Base-by-base conservation (phyloP, 768 basidiomycete genomes). In the Rhodotorula taiwanensis region DNA sequence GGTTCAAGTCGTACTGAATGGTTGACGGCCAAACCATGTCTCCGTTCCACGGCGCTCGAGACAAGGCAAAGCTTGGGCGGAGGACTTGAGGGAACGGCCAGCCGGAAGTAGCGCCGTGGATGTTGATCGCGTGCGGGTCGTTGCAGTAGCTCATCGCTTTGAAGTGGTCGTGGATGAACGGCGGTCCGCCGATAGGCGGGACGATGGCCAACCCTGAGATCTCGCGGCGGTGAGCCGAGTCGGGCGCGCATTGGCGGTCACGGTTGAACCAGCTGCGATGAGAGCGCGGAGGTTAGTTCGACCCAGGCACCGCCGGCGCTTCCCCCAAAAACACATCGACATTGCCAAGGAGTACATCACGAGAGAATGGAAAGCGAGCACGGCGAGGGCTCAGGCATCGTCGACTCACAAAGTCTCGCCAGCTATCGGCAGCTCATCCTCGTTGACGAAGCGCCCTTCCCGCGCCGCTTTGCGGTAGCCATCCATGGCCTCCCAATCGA, bases 31-130 rank as follows among this genome's bases (percentile, higher is more conserved):
- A 67, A n/a, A 71, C 59, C 6, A 66, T 52, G 52, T 66, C 70
- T 9, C 67, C 64, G 23, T 67, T 53, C 25, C 70, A 67, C 8
- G 67, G 67, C 23, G 68, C 56, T 39, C 71, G 56, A 21, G 43
- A 53, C 43, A 62, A 14, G 11, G 58, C 51, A 28, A 60, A 60
- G 6, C 28, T 31, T 27, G 58, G 58, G 30, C 51, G 41, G 11
- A 60, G 51, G 20, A 8, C 20, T 8, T 30, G 16, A 5, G 51
- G 13, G 16, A 18, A 30, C 13, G 36, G 10, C 4, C 23, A 20
- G 2, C 30, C 42, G 20, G 30, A 43, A 27, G 52, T 52, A 13
- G 41, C 36, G 28, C 60, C 60, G 43, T 55, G 60, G 4, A 62
- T 27, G 18, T 49, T 18, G 23, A 55, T 21, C 18, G 20, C 43